phyloP scores from a whole-genome alignment of 345 rosid genomes.

The Lumnitzera racemosa region DNA sequence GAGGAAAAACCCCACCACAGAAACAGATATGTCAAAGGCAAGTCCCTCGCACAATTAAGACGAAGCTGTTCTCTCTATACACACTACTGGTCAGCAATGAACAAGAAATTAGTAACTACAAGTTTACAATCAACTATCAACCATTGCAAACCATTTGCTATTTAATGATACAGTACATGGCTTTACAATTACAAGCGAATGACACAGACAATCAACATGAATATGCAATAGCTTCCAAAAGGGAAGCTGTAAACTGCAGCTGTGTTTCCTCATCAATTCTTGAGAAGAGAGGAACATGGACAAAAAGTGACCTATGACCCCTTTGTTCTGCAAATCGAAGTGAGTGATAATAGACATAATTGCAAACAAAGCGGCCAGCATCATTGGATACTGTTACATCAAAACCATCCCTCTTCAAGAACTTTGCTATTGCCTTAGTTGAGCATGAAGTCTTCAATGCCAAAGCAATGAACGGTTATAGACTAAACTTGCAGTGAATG shows the following conservation, averaged over 20 bases:
- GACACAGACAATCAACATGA: conserved; percentile 26
- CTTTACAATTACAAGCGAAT: background rate
- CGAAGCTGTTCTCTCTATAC: too few relatives aligned
- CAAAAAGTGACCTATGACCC: conserved; percentile 64
- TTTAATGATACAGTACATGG: too few relatives aligned
- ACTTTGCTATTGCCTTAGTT: conserved; percentile 26
- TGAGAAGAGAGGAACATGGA: conserved; percentile 69
- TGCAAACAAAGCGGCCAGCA: conserved; percentile 75
- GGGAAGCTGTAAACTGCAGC: conserved; percentile 53
- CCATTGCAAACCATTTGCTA: too few relatives aligned
- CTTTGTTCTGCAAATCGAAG: conserved; percentile 60
- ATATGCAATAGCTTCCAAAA: conserved; percentile 60
- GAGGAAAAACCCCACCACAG: too few relatives aligned
- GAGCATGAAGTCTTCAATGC: conserved; percentile 38
- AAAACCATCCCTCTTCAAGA: conserved; percentile 39
- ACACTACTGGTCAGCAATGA: too few relatives aligned
- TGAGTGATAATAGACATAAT: conserved; percentile 69
- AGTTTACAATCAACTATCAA: background rate
- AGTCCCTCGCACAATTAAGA: too few relatives aligned
- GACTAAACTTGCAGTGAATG: background rate
- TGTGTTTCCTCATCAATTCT: conserved; percentile 58
- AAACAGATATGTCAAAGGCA: too few relatives aligned
- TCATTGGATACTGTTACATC: conserved; percentile 46
- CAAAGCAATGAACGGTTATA: conserved; percentile 7
- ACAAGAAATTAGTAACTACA: too few relatives aligned